Evolutionary conservation across 1,139 yeast genomes (phyloP).

Genomic region (Pichia sp.): DNA sequence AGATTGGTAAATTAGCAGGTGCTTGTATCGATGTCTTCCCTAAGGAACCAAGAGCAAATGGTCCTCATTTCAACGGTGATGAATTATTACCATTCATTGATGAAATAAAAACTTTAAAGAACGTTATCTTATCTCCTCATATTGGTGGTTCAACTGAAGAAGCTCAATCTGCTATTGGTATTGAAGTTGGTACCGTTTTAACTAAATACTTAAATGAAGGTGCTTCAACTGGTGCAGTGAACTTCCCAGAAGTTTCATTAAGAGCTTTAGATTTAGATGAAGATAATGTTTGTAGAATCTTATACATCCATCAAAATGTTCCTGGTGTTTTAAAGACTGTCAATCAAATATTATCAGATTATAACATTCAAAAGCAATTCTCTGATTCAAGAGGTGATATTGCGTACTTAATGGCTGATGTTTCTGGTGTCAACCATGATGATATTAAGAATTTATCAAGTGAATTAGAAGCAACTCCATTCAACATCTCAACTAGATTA

Average conservation of each 20-base stretch:
- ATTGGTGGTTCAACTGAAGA: slow-evolving; percentile 99
- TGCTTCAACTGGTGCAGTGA: slow-evolving; percentile 90
- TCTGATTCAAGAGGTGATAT: slow-evolving; percentile 94
- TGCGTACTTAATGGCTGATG: slow-evolving; percentile 98
- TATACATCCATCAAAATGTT: slow-evolving; percentile 94
- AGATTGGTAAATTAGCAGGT: slow-evolving; percentile 92
- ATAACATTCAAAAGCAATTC: slow-evolving; percentile 96
- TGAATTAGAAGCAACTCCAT: slow-evolving; percentile 83
- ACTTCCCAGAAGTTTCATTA: slow-evolving; percentile 96
- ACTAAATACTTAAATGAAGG: slow-evolving; percentile 95
- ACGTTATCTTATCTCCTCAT: slow-evolving; percentile 91
- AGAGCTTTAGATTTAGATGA: slow-evolving; percentile 88
- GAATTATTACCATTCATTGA: slow-evolving; percentile 77
- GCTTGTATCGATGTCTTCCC: slow-evolving; percentile 97
- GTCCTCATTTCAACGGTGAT: slow-evolving; percentile 63
- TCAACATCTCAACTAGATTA: slow-evolving; percentile 85
- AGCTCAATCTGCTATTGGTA: slow-evolving; percentile 96
- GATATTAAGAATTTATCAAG: slow-evolving; percentile 83
- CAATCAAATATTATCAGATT: slow-evolving; percentile 88
- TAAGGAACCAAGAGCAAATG: slow-evolving; percentile 95
- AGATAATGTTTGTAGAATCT: slow-evolving; percentile 82
- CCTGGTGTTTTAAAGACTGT: slow-evolving; percentile 99
- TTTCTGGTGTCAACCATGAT: slow-evolving; percentile 72
- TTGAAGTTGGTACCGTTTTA: slow-evolving; percentile 84
- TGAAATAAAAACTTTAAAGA: slow-evolving; percentile 76